Percentiles rank a stretch among this genome's conserved stretches.
Conservation (phyloP, 1,284 basidiomycete genomes). For the Sparassis latifolia region DNA sequence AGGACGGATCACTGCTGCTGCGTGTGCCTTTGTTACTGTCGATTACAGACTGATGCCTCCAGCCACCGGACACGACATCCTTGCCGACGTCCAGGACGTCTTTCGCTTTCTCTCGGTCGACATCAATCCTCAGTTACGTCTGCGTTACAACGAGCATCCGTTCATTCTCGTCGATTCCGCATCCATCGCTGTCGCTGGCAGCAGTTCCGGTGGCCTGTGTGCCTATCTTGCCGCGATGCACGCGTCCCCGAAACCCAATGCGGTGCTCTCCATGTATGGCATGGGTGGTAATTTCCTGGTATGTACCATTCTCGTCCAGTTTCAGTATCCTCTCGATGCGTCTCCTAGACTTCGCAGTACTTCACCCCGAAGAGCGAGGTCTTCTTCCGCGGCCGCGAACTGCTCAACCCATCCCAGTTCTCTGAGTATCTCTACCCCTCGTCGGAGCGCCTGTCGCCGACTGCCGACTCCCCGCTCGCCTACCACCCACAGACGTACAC, state of each 20-base stretch:
- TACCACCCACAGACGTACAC: constrained; percentile 39
- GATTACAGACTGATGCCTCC: constrained; percentile 59
- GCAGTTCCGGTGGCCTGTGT: constrained; percentile 58
- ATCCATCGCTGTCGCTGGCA: constrained; percentile 47
- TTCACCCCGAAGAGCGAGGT: constrained; percentile 30
- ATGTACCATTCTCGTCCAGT: constrained; percentile 14
- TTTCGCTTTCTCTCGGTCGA: constrained; percentile 39
- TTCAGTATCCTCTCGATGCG: neutral
- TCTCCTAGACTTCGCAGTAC: constrained; percentile 30
- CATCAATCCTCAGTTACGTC: constrained; percentile 18
- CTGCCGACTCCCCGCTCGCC: constrained; percentile 39
- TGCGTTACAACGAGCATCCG: neutral
- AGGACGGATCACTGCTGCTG: constrained; percentile 39
- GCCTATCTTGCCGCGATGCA: constrained; percentile 56
- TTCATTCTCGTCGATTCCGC: constrained; percentile 31
- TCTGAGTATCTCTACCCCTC: constrained; percentile 27
- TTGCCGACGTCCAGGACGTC: constrained; percentile 48
- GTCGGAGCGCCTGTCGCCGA: constrained; percentile 21
- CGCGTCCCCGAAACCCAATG: constrained; percentile 43
- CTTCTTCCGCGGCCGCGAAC: constrained; percentile 34
- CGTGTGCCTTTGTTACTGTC: constrained; percentile 51
- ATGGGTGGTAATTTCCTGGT: constrained; percentile 59
- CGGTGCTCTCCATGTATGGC: constrained; percentile 51
- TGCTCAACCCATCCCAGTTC: constrained; percentile 29
- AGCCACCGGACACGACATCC: constrained; percentile 47